A percentile compares a stretch with the other conserved stretches of the same genome.
phyloP scores from a whole-genome alignment of 1,139 yeast genomes.

The Pichia sp. region DNA sequence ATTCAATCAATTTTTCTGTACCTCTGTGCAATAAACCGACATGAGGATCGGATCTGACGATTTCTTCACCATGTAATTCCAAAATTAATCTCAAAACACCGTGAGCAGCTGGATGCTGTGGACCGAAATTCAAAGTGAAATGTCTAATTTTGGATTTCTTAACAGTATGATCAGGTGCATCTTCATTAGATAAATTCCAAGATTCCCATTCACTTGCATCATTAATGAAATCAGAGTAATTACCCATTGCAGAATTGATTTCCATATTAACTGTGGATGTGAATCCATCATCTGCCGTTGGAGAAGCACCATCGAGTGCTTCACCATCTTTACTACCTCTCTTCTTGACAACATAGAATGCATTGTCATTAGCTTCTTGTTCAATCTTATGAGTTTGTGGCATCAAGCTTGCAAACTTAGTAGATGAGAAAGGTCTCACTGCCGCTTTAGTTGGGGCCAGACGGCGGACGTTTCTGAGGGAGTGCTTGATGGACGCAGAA shows the following conservation, averaged over 20 bases:
- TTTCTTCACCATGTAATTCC: conserved; percentile 86
- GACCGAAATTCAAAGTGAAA: conserved; percentile 86
- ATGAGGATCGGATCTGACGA: conserved; percentile 82
- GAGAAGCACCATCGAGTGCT: conserved; percentile 8
- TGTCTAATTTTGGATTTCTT: conserved; percentile 60
- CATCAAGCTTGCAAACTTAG: conserved; percentile 4
- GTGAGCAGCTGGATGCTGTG: conserved; percentile 95
- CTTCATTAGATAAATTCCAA: conserved; percentile 28
- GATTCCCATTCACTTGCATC: conserved; percentile 28
- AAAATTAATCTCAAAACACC: conserved; percentile 83
- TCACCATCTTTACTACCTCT: conserved; percentile 25
- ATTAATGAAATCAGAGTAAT: conserved; percentile 27
- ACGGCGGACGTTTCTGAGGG: no score
- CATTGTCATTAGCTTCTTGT: conserved; percentile 24
- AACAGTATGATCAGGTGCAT: conserved; percentile 28
- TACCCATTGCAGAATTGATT: conserved; percentile 32
- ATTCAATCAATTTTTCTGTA: conserved; percentile 80
- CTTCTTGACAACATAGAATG: conserved; percentile 23
- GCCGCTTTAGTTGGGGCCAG: no score
- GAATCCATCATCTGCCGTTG: conserved; percentile 17
- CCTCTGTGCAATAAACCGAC: conserved; percentile 85
- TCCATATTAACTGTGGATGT: conserved; percentile 22
- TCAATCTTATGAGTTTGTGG: conserved; percentile 17
- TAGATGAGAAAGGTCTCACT: conserved; percentile 13
- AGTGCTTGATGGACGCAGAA: conserved; percentile 1